Evolutionary conservation across 1,284 basidiomycete species (phyloP), one percentile per base, ranked within the genome.

Genomic region (Naganishia albida): DNA sequence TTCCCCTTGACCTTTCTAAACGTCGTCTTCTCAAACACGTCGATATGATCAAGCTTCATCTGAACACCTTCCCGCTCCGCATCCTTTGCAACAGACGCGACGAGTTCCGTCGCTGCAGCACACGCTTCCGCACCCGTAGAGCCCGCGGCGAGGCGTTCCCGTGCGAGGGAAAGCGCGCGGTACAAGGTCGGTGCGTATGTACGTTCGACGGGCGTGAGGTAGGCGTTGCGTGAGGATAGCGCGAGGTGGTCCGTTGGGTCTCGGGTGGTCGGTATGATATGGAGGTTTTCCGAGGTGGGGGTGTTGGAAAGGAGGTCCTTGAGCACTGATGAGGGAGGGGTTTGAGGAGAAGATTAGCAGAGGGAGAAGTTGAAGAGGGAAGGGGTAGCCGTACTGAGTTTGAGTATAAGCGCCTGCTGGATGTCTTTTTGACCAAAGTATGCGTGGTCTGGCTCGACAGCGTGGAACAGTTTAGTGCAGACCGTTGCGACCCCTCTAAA

Each of bases 361-460:
- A 30, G 40, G 53, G 3, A 3, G 12, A 12, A 42, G 28, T 16
- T n/a, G n/a, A 28, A 20, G 18, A 57, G 25, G 26, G 8, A 20
- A 52, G 1, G 34, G 25, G 38, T 20, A 12, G 25, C 71, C 77
- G 51, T 43, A 80, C 79, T 83, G n/a, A 89, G 87, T 50, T 89
- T 87, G 25, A 99, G 83, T 23, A 99, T 80, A 8, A 98, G 80
- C 0, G 90, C 91, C 76, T 99, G 95, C 76, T 99, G 95, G 64
- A 99, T 97, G 75, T 99, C 95, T 77, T 99, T 99, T 78, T 98
- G 95, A 0, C 96, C 95, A 73, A 99, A 97, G 78, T 98, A 99
- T 25, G 91, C 87, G 65, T 87, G 85, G 60, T 91, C 91, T 2
- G 95, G 95, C 90, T 95, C 86, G 49, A 98, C 85, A 52, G 87